A percentile compares a stretch with the other conserved stretches of the same genome.
phyloP scores from a whole-genome alignment of 2,329 filamentous ascomycete genomes.

The Dothideomycetidae sp. region DNA sequence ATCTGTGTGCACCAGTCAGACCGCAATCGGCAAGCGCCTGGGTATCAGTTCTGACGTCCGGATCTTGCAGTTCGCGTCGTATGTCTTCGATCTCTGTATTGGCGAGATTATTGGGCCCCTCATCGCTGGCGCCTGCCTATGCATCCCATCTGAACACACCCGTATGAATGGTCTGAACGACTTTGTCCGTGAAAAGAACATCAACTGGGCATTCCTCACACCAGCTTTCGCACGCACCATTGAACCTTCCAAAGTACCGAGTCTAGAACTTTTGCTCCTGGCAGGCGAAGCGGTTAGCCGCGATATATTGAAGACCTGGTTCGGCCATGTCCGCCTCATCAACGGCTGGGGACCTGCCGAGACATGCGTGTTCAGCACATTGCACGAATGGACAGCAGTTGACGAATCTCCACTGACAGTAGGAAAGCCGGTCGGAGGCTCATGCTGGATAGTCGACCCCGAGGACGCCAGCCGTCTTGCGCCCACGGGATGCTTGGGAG shows the following conservation, averaged over 20 bases:
- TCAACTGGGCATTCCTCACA: conserved; percentile 7
- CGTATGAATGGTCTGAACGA: conserved; percentile 2
- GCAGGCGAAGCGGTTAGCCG: conserved; percentile 2
- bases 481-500: neutral
- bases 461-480: neutral
- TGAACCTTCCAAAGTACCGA: neutral
- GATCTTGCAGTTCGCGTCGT: neutral
- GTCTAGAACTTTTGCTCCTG: neutral
- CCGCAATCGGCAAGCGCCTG: neutral
- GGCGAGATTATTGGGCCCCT: conserved; percentile 2
- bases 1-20: neutral
- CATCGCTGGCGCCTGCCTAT: conserved; percentile 2
- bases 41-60: neutral
- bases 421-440: neutral
- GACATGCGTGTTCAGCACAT: conserved; percentile 3
- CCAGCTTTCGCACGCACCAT: neutral
- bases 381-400: conserved; percentile 10
- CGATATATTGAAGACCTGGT: conserved; percentile 1
- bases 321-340: neutral
- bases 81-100: conserved; percentile 1
- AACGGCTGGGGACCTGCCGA: conserved; percentile 4
- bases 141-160: conserved; percentile 4
- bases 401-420: neutral
- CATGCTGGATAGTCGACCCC: neutral
- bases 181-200: neutral